A percentile compares a stretch with the other conserved stretches of the same genome.
Conservation (phyloP, 768 basidiomycete species). For the Agaricus subrufescens region DNA sequence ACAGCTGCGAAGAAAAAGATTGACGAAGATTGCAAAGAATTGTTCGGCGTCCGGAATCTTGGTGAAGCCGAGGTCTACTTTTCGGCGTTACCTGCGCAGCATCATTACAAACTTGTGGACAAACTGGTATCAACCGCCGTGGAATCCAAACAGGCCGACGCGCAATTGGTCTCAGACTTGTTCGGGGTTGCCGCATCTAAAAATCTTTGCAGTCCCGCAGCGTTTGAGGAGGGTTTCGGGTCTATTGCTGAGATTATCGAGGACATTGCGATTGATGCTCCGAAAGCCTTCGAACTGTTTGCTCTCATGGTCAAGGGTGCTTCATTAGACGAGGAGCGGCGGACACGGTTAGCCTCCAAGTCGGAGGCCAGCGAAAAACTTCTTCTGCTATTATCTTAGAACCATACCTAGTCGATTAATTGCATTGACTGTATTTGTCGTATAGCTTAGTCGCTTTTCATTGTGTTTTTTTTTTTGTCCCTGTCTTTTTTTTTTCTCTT, state of each 20-base stretch:
- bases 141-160: constrained; percentile 79
- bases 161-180: constrained; percentile 70
- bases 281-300: constrained; percentile 75
- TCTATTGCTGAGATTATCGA: constrained; percentile 74
- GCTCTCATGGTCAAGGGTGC: constrained; percentile 72
- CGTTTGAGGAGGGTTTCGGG: constrained; percentile 73
- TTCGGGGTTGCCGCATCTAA: constrained; percentile 61
- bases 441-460: constrained; percentile 11
- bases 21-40: constrained; percentile 79
- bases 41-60: constrained; percentile 78
- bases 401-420: constrained; percentile 6
- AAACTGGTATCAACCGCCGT: constrained; percentile 70
- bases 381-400: constrained; percentile 53
- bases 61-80: constrained; percentile 90
- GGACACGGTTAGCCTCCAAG: constrained; percentile 54
- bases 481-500: not conserved
- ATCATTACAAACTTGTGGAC: constrained; percentile 66
- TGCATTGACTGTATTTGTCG: constrained; percentile 8
- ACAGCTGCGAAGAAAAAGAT: constrained; percentile 72
- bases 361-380: constrained; percentile 57
- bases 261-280: constrained; percentile 87
- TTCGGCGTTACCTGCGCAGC: constrained; percentile 58
- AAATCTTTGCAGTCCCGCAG: constrained; percentile 48
- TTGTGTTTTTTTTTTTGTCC: not conserved
- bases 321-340: constrained; percentile 57